Evolutionary conservation across 1,284 basidiomycete species (phyloP).

Genomic region (Naganishia cerealis): DNA sequence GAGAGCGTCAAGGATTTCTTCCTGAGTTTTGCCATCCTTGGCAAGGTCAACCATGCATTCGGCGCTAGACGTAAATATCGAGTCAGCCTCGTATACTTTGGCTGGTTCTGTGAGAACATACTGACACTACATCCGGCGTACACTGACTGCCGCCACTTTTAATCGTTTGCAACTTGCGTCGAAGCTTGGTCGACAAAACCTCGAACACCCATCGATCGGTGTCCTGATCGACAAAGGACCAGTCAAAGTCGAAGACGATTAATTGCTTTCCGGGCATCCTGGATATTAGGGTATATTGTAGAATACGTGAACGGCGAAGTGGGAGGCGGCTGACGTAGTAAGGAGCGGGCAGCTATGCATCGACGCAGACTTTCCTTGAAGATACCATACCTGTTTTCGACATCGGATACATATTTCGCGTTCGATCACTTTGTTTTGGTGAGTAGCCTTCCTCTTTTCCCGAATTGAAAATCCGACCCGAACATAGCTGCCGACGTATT

Average conservation of each 20-base stretch:
- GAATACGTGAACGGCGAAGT: not conserved
- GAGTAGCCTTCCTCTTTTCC: not conserved
- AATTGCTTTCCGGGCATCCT: conserved; percentile 63
- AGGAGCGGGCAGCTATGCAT: not conserved
- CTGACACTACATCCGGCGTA: conserved; percentile 86
- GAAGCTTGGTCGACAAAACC: conserved; percentile 78
- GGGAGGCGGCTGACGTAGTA: too few relatives aligned
- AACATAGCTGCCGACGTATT: too few relatives aligned
- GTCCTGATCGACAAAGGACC: conserved; percentile 86
- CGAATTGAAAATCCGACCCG: not conserved
- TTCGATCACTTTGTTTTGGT: not conserved
- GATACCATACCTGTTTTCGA: not conserved
- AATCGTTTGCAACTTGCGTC: conserved; percentile 75
- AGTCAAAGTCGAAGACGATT: conserved; percentile 96
- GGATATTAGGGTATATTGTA: not conserved
- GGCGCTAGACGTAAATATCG: conserved; percentile 59
- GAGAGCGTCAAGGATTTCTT: conserved; percentile 76
- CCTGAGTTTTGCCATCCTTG: conserved; percentile 64
- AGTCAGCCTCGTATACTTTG: conserved; percentile 1
- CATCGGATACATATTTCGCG: conserved; percentile 2
- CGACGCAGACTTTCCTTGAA: not conserved
- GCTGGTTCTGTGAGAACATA: conserved; percentile 23
- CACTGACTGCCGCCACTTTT: conserved; percentile 68
- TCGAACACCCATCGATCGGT: conserved; percentile 96
- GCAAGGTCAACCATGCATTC: conserved; percentile 71